Base-by-base conservation (phyloP, 129 eudicot species). In the Centella asiatica region DNA sequence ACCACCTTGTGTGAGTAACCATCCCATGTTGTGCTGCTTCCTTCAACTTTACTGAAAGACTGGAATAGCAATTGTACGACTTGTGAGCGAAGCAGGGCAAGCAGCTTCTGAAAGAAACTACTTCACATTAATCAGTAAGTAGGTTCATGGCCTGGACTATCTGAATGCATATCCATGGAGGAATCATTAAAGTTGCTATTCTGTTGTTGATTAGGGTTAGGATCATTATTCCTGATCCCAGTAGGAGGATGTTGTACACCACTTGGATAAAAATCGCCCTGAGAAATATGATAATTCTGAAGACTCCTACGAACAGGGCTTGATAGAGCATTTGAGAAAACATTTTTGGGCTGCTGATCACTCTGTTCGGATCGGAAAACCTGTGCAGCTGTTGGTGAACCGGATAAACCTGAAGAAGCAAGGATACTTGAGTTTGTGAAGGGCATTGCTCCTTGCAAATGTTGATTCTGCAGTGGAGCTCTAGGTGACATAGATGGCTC, bases 281-380 rank as follows among this genome's bases (percentile, higher is more conserved):
- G 85, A 22, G 95, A 75, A 36, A 77, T 68, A 37, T 88, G 93
- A 69, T 83, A 83, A 74, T 83, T 74, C 42, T 88, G 96, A 39
- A 88, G 93, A 60, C 82, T 88, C n/a, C 86, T 61, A 15, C 93
- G 93, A 68, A 88, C 86, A 1, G 94, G 96, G 60, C 96, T 88
- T 26, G 96, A 81, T 15, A 85, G 65, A 29, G 97, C 95, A 76
- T 83, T 82, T 18, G 95, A 89, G 83, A 78, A 89, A 17, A 78
- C 80, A 34, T 74, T 89, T 72, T 77, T 89, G n/a, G 83, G 39
- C 74, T 78, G 84, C 42, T 72, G 84, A 46, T 87, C 84, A 15
- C 31, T 39, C 33, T 69, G 76, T 37, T 76, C 86, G 1, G 82
- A 53, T n/a, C 81, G 74, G 6, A 67, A 72, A 27, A 65, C 81